Evolutionary conservation across 805 yeast genomes (phyloP), one percentile per base, ranked within the genome.

Genomic region (Suhomyces pyralidae): DNA sequence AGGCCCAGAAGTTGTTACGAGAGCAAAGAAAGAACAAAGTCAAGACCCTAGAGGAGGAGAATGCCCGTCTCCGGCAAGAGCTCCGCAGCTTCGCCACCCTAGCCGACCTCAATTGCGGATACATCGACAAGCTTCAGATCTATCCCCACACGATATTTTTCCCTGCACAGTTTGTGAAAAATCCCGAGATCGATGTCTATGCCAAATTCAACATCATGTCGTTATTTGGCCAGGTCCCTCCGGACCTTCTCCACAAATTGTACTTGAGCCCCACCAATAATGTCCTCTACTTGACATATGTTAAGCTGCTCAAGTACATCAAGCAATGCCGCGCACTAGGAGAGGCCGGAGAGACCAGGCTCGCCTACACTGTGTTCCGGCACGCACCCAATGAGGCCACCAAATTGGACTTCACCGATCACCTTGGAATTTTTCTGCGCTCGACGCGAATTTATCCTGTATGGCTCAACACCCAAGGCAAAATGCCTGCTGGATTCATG

Each of bases 1-100:
- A 50, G 17, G 45, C 52, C 25, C 52, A 50, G 30, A 50, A 50
- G 40, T n/a, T 38, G 34, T 20, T 50, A 7, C 19, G 52, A 19
- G 52, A 50, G 25, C 49, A 50, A 26, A 38, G 52, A 19, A 45
- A 38, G 44, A 44, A 44, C 22, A 45, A 25, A 19, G 28, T 50
- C 44, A 45, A 45, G 28, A 17, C n/a, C 3, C 48, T 50, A 2
- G 52, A 50, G 15, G 42, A 40, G 2, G 45, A 50, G 9, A 50
- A 50, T 25, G 20, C 17, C 20, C 20, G 20, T 1, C 44, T 50
- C 2, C 17, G 34, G 25, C 19, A 26, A 12, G 48, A 50, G 24
- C 14, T 38, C 12, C 24, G 24, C 20, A 19, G 17, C n/a, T 17
- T 8, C n/a, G 7, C 20, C 24, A 38, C 20, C 7, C 22, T 38